phyloP scores from a whole-genome alignment of 2,329 filamentous ascomycete genomes.

The Ceratocystis alfenasii region DNA sequence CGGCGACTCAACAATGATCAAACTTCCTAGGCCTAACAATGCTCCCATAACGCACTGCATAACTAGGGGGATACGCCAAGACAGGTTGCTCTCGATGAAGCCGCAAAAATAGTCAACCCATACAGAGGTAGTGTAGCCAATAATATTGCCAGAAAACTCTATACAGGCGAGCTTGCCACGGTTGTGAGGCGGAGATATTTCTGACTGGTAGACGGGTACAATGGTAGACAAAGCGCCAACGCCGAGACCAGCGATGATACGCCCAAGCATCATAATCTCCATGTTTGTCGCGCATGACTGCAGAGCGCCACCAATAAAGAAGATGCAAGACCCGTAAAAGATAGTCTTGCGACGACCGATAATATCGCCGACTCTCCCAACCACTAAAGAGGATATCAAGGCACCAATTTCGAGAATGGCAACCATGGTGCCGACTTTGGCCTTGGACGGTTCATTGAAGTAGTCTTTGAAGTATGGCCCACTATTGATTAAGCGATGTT shows the following conservation, averaged over 20 bases:
- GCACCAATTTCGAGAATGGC: conserved; percentile 92
- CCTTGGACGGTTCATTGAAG: conserved; percentile 76
- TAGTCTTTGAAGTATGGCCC: conserved; percentile 82
- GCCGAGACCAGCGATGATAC: conserved; percentile 72
- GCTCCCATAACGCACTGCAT: conserved; percentile 94
- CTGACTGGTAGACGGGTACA: conserved; percentile 85
- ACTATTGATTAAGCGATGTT: conserved; percentile 35
- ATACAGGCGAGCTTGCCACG: conserved; percentile 92
- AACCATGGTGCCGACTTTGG: conserved; percentile 92
- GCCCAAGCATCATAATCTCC: conserved; percentile 76
- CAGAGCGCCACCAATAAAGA: conserved; percentile 69
- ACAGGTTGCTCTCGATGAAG: conserved; percentile 70
- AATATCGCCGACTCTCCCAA: conserved; percentile 81
- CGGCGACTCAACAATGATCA: conserved; percentile 92
- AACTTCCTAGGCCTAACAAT: conserved; percentile 69
- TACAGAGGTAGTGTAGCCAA: conserved; percentile 88
- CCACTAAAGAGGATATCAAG: conserved; percentile 73
- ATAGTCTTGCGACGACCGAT: conserved; percentile 85
- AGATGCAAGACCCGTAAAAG: conserved; percentile 82
- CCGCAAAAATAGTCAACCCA: conserved; percentile 99
- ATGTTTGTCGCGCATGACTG: conserved; percentile 75
- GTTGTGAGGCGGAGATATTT: conserved; percentile 93
- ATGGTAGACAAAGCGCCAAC: conserved; percentile 86
- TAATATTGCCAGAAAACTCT: conserved; percentile 94
- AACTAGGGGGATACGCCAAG: conserved; percentile 79